These are phyloP conservation scores for Quercus tomentella DNA, from an alignment of 331 rosid genomes.

Conservation along the genomic window DNA sequence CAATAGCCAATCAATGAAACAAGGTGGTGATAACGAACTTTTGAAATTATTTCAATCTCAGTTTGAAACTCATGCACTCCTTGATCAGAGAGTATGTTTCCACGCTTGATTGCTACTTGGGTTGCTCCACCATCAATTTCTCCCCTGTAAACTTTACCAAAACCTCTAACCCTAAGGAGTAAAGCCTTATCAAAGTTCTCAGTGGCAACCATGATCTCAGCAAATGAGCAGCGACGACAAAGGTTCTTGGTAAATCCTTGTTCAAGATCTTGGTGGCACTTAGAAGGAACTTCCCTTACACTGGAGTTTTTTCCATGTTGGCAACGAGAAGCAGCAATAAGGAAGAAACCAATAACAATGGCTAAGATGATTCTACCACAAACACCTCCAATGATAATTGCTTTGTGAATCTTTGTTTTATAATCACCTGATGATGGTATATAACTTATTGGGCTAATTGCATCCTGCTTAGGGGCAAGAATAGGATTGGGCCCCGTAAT, in stretches of 20 bases:
- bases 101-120: constrained; percentile 85
- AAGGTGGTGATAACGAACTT: constrained; percentile 86
- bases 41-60: constrained; percentile 98
- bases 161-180: constrained; percentile 58
- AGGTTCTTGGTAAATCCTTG: constrained; percentile 33
- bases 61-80: constrained; percentile 94
- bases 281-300: constrained; percentile 79
- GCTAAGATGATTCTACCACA: constrained; percentile 60
- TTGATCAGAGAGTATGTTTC: constrained; percentile 90
- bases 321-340: constrained; percentile 33
- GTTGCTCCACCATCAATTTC: background rate
- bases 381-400: constrained; percentile 64
- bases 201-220: constrained; percentile 86
- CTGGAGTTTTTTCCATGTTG: constrained; percentile 55
- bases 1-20: constrained; percentile 95
- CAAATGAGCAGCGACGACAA: constrained; percentile 88
- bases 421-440: constrained; percentile 33
- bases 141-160: too few relatives aligned
- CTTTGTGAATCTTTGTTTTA: constrained; percentile 45
- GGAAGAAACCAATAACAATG: constrained; percentile 54
- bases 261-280: constrained; percentile 45
- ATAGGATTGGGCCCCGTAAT: constrained; percentile 79
- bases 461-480: constrained; percentile 51
- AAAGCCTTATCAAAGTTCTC: constrained; percentile 77
- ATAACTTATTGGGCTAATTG: constrained; percentile 44